phyloP scores from a whole-genome alignment of 1,284 basidiomycete genomes.

The Erythrobasidium hasegawianum region DNA sequence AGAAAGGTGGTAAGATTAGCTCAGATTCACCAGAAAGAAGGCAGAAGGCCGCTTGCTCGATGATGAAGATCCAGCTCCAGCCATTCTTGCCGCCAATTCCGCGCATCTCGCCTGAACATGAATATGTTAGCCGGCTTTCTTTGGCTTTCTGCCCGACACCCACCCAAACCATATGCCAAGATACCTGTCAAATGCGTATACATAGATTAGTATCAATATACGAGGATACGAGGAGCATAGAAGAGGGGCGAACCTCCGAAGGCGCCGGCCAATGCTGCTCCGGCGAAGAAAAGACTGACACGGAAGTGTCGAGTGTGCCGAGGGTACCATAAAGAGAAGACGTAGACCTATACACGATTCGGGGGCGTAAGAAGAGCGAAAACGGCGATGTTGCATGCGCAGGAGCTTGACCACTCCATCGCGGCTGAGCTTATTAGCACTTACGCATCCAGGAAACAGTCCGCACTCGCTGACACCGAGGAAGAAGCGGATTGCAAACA shows the following conservation, averaged over 20 bases:
- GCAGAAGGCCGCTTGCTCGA: no score
- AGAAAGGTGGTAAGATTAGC: no score
- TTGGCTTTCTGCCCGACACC: no score
- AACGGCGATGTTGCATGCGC: no score
- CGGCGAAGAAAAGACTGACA: slow-evolving; percentile 60
- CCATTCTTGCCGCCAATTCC: slow-evolving; percentile 58
- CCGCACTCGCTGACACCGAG: slow-evolving; percentile 43
- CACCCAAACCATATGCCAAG: slow-evolving; percentile 58
- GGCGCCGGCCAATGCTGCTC: slow-evolving; percentile 49
- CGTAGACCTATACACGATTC: no score
- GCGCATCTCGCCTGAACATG: slow-evolving; percentile 57
- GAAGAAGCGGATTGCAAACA: slow-evolving; percentile 51
- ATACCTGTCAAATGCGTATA: slow-evolving; percentile 42
- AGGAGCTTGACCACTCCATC: no score
- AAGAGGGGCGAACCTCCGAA: slow-evolving; percentile 54
- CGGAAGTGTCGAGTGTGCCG: slow-evolving; percentile 60
- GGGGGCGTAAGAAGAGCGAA: no score
- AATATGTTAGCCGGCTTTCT: no score
- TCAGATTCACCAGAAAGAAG: no score
- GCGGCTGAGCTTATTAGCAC: no score
- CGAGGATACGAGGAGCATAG: neutral
- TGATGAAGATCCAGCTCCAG: slow-evolving; percentile 55
- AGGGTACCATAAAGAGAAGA: slow-evolving; percentile 62
- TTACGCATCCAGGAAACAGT: slow-evolving; percentile 12
- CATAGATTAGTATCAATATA: neutral